Evolutionary conservation across 371 early-diverging fungal genomes (phyloP), one percentile per base, ranked within the genome.

Genomic region (Mucor racemosus): DNA sequence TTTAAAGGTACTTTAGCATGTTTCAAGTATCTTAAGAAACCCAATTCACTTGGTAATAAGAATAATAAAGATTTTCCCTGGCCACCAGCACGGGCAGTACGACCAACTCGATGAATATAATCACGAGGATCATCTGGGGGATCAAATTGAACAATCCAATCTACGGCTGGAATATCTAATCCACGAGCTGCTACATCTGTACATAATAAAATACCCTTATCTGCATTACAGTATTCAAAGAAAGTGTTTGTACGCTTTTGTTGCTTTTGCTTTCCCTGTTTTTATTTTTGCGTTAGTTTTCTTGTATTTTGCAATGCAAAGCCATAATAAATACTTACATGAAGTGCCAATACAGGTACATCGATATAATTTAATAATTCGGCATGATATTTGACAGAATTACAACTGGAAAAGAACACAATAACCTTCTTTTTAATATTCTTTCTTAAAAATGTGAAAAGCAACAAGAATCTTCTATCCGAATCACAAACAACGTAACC

Each of bases 181-280:
- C 99, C 99, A 79, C 99, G 88, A 4, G 99, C 98, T 21, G 98
- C 99, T 39, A 99, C 96, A 75, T 99, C 98, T 36, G 99, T 99
- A 80, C 98, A 97, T 65, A 97, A 85, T 58, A 99, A 78, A 57
- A 96, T 92, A 40, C 97, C 97, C 35, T 79, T 80, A 15, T 93
- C 91, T 13, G 97, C 97, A 71, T 96, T 97, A 68, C 90, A 90
- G 74, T 95, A 98, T 83, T 97, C 97, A 72, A 97, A 96, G 81
- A 97, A 97, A 35, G 97, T 97, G 46, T 89, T 92, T 44, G 97
- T 97, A 60, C 98, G 91, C 81, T 97, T 97, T 78, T 94, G 91
- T 77, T 98, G 97, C 83, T 97, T 97, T 82, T 97, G 96, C 68
- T 88, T 85, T 57, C 97, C 96, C 85, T 86, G 65, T 57, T 34